Conservation (phyloP, 495 filamentous ascomycete species). For the Penicillium cosmopolitanum region DNA sequence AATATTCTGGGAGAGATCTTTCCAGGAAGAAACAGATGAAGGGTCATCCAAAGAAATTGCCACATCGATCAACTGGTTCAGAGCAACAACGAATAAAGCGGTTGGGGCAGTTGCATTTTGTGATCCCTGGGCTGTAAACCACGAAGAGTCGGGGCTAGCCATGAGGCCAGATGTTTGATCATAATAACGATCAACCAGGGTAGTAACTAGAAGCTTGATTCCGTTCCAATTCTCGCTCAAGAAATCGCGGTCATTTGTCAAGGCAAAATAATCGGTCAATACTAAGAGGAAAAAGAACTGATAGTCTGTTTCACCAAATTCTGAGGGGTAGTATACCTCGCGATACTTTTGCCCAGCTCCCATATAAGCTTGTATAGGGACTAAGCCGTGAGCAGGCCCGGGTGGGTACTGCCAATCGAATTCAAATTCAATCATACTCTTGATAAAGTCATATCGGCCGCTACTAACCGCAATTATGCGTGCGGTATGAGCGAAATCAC, state of each 20-base stretch:
- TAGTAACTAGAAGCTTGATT: constrained; percentile 20
- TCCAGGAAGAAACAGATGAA: constrained; percentile 6
- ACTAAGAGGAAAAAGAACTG: constrained; percentile 27
- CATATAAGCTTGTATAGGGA: constrained; percentile 18
- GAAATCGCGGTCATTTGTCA: constrained; percentile 18
- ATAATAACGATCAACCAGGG: constrained; percentile 18
- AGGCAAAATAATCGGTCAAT: constrained; percentile 24
- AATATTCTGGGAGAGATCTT: not conserved
- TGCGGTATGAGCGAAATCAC: constrained; percentile 26
- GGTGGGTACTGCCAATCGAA: constrained; percentile 16
- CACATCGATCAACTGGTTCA: constrained; percentile 16
- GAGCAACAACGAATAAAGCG: constrained; percentile 13
- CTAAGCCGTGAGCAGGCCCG: constrained; percentile 14
- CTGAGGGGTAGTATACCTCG: constrained; percentile 14
- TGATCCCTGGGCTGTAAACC: constrained; percentile 15
- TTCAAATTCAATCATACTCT: constrained; percentile 15
- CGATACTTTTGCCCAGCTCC: constrained; percentile 12
- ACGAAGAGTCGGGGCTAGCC: constrained; percentile 13
- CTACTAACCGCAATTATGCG: constrained; percentile 28
- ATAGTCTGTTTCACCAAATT: constrained; percentile 31
- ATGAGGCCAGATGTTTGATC: constrained; percentile 27
- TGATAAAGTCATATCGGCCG: constrained; percentile 30
- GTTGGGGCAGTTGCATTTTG: constrained; percentile 14
- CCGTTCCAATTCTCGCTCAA: constrained; percentile 19
- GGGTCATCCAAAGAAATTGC: constrained; percentile 8